Percentiles rank a stretch among this genome's conserved stretches.
phyloP scores from a whole-genome alignment of 129 eudicot species.

The Ambrosia trifida region DNA sequence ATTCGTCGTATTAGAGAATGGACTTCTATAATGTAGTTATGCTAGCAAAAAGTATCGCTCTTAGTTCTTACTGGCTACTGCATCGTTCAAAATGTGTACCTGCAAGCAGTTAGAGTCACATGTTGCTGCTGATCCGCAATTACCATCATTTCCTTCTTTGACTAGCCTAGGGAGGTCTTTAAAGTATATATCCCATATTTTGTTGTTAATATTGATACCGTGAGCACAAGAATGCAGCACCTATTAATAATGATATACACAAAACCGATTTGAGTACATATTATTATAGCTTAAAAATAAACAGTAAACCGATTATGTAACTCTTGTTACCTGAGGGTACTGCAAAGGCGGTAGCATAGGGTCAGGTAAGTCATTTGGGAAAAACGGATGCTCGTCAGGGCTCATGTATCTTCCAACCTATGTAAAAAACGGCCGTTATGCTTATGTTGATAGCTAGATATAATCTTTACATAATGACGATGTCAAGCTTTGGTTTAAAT shows the following conservation, averaged over 20 bases:
- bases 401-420: constrained; percentile 90
- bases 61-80: constrained; percentile 13
- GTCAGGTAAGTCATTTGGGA: constrained; percentile 66
- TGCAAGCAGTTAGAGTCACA: constrained; percentile 94
- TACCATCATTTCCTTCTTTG: constrained; percentile 88
- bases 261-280: neutral
- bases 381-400: constrained; percentile 98
- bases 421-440: constrained; percentile 13
- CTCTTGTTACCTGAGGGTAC: constrained; percentile 70
- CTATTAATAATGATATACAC: constrained; percentile 30
- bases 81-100: constrained; percentile 40
- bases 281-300: neutral
- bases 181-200: constrained; percentile 89
- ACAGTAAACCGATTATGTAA: constrained; percentile 1
- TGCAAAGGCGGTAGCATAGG: constrained; percentile 87
- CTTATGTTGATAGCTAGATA: neutral
- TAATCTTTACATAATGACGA: neutral
- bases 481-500: constrained; percentile 7
- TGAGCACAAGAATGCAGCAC: constrained; percentile 75
- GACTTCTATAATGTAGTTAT: neutral
- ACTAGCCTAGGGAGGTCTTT: constrained; percentile 81
- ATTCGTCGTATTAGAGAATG: neutral
- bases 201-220: constrained; percentile 68
- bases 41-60: neutral
- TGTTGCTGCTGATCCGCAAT: constrained; percentile 75